Conservation (phyloP, 257 asterid species). For the Phtheirospermum japonicum region DNA sequence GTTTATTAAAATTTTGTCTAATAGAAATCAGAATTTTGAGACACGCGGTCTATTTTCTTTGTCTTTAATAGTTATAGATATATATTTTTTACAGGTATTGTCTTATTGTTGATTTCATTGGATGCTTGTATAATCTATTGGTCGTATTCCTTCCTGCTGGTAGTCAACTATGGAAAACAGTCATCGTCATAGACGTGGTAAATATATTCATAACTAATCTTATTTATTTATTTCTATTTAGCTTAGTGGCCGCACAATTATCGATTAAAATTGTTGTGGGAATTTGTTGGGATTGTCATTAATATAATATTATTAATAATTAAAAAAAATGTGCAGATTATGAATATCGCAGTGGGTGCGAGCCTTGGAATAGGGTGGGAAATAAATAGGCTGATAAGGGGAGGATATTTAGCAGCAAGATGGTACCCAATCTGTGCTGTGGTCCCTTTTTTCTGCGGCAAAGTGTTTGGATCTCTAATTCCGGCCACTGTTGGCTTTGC, state of each 20-base stretch:
- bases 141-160: not conserved
- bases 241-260: no score
- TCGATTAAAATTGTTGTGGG: no score
- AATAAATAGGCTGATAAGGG: slow-evolving; percentile 13
- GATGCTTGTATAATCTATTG: no score
- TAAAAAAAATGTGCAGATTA: no score
- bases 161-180: not conserved
- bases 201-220: no score
- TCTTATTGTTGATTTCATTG: not conserved
- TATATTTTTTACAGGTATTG: not conserved
- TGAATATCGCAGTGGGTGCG: slow-evolving; percentile 14
- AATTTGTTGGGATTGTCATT: no score
- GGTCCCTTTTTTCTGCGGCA: slow-evolving; percentile 40
- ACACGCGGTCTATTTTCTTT: no score
- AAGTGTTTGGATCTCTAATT: slow-evolving; percentile 34
- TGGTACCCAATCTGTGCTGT: slow-evolving; percentile 33
- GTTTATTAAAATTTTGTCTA: no score
- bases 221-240: no score
- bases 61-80: no score
- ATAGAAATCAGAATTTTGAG: no score
- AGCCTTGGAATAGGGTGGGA: slow-evolving; percentile 41
- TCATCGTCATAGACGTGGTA: not conserved
- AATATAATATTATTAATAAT: no score
- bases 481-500: slow-evolving; percentile 37
- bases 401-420: slow-evolving; percentile 28